These are phyloP conservation scores for Lactarius sanguifluus DNA, from an alignment of 768 basidiomycete species.

Conservation along the genomic window DNA sequence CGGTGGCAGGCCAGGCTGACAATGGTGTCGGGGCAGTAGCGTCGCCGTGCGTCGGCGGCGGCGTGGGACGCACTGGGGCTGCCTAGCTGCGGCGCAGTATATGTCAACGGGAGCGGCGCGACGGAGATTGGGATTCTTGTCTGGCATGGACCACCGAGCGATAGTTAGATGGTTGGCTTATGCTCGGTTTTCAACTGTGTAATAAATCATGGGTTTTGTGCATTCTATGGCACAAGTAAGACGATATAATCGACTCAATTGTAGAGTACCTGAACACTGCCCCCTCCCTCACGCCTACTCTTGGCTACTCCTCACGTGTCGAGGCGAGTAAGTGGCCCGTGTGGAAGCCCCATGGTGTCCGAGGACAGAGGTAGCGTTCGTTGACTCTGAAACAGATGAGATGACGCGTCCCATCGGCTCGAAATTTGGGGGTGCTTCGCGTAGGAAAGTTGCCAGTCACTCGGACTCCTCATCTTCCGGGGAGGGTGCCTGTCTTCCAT, in stretches of 20 bases:
- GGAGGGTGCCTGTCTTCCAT: not conserved
- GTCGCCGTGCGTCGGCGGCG: constrained; percentile 32
- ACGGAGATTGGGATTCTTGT: constrained; percentile 13
- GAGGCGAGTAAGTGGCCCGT: not conserved
- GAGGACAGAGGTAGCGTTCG: not conserved
- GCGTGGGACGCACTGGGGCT: constrained; percentile 33
- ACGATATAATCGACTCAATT: too few species aligned
- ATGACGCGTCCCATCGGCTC: not conserved
- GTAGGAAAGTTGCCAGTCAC: not conserved
- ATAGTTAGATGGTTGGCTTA: not conserved
- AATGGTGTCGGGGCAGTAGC: constrained; percentile 34
- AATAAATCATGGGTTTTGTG: not conserved
- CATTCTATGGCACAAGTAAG: not conserved
- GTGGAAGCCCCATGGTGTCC: not conserved
- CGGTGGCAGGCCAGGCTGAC: constrained; percentile 2
- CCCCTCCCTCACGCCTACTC: not conserved
- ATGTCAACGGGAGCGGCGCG: constrained; percentile 25
- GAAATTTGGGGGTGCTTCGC: not conserved
- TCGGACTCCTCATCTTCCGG: not conserved
- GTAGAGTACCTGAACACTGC: not conserved
- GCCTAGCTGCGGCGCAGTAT: constrained; percentile 35
- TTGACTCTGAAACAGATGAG: not conserved
- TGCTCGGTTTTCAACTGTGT: not conserved
- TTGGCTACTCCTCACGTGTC: not conserved
- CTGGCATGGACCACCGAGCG: constrained; percentile 4